A percentile compares a stretch with the other conserved stretches of the same genome.
These are phyloP conservation scores for Starmerella vitae DNA, from an alignment of 805 yeast species.

Conservation along the genomic window DNA sequence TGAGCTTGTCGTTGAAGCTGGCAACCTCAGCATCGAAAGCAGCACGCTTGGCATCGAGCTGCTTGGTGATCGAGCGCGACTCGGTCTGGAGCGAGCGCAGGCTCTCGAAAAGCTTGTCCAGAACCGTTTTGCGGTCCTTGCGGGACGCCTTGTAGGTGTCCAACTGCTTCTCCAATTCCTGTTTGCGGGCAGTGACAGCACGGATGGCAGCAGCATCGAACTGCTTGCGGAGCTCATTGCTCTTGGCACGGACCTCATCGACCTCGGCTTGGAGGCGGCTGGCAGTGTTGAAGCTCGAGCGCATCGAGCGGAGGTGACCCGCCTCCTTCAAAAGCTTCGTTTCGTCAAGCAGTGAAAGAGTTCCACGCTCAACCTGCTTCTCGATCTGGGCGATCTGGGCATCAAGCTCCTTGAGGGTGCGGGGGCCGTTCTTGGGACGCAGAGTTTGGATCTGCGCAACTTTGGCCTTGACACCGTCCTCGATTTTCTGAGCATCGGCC, in stretches of 20 bases:
- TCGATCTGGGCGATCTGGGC: constrained; percentile 38
- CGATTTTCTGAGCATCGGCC: constrained; percentile 60
- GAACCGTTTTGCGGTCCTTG: constrained; percentile 49
- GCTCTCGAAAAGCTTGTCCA: constrained; percentile 39
- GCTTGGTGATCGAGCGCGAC: constrained; percentile 51
- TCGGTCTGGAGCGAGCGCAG: constrained; percentile 54
- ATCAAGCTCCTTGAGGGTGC: constrained; percentile 30
- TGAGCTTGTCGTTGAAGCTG: constrained; percentile 62
- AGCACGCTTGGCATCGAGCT: constrained; percentile 33
- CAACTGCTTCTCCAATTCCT: constrained; percentile 57
- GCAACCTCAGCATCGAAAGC: constrained; percentile 55
- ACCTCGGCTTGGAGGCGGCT: constrained; percentile 65
- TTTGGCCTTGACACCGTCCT: constrained; percentile 58
- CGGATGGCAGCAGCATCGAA: constrained; percentile 49
- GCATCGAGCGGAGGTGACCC: constrained; percentile 63
- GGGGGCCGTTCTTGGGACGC: constrained; percentile 55
- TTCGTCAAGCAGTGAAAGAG: constrained; percentile 80
- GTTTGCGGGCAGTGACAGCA: constrained; percentile 48
- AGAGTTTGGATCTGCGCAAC: constrained; percentile 58
- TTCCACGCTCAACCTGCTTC: constrained; percentile 60
- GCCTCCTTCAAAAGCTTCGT: constrained; percentile 74
- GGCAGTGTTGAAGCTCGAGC: constrained; percentile 60
- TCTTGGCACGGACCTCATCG: constrained; percentile 64
- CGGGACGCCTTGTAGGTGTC: constrained; percentile 51
- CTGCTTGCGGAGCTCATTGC: constrained; percentile 58